These are phyloP conservation scores for Neotropicomus parvogracilis DNA, from an alignment of 1,284 basidiomycete genomes.

Conservation along the genomic window DNA sequence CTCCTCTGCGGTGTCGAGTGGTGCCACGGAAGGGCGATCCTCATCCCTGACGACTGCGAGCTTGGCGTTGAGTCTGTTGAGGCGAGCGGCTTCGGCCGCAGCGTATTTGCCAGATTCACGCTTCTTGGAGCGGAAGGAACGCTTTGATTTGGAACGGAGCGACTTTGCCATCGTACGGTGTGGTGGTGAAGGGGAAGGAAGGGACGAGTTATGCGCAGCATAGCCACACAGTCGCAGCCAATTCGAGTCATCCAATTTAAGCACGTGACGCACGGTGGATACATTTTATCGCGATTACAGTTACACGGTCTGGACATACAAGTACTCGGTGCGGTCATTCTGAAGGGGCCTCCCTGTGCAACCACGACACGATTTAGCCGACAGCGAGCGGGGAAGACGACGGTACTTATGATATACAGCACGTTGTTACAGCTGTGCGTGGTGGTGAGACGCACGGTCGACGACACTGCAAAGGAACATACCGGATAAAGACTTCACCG, in stretches of 20 bases:
- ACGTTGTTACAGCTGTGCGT: conserved; percentile 79
- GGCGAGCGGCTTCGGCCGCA: conserved; percentile 78
- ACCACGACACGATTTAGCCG: conserved; percentile 31
- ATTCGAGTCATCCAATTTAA: no score
- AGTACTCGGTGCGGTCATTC: conserved; percentile 30
- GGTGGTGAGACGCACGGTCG: conserved; percentile 3
- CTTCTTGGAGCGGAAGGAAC: conserved; percentile 81
- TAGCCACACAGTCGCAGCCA: conserved; percentile 23
- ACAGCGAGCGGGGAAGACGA: conserved; percentile 8
- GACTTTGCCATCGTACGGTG: conserved; percentile 76
- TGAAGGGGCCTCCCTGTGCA: conserved; percentile 66
- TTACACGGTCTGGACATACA: no score
- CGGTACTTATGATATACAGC: conserved; percentile 81
- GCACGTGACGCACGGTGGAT: no score
- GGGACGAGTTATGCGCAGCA: conserved; percentile 3
- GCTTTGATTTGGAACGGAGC: conserved; percentile 85
- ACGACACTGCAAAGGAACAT: conserved; percentile 27
- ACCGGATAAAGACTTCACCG: conserved; percentile 98
- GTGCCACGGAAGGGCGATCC: conserved; percentile 35
- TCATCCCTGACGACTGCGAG: conserved; percentile 51
- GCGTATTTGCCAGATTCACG: conserved; percentile 82
- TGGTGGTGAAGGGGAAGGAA: no score
- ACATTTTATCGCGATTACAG: no score
- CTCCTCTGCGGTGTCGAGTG: conserved; percentile 38
- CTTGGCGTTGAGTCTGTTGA: conserved; percentile 73